phyloP scores from a whole-genome alignment of 495 filamentous ascomycete genomes.

The Alectoria sarmentosa region DNA sequence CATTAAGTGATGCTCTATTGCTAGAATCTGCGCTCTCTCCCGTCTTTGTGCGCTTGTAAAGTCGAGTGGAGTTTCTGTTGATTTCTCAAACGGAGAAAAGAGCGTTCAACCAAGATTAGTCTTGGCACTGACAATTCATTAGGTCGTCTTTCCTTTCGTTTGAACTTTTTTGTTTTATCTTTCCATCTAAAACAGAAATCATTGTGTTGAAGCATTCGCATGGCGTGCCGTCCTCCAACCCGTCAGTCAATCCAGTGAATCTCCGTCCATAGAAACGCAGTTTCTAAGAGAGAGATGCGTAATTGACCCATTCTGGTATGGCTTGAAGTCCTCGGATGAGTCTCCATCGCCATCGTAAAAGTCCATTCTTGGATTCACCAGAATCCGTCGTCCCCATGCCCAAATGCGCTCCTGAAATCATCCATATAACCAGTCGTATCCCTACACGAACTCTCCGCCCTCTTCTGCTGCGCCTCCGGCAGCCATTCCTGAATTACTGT shows the following conservation, averaged over 20 bases:
- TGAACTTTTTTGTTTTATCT: not conserved
- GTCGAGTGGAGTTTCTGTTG: not conserved
- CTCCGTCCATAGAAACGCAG: too few species aligned
- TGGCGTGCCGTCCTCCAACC: not conserved
- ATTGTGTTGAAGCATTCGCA: not conserved
- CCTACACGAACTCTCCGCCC: constrained; percentile 18
- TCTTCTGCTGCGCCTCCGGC: constrained; percentile 23
- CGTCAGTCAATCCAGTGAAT: not conserved
- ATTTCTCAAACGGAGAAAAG: not conserved
- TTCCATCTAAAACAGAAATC: not conserved
- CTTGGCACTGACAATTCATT: not conserved
- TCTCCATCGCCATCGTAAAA: not conserved
- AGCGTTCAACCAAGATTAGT: not conserved
- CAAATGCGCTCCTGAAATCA: constrained; percentile 14
- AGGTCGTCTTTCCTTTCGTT: not conserved
- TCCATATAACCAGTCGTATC: constrained; percentile 10
- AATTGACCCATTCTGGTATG: not conserved
- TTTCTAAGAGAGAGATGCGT: not conserved
- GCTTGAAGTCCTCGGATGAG: not conserved
- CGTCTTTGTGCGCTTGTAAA: not conserved
- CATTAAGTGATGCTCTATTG: not conserved
- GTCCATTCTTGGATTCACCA: not conserved
- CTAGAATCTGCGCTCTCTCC: not conserved
- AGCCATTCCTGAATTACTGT: constrained; percentile 20
- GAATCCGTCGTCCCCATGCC: not conserved